A percentile compares a stretch with the other conserved stretches of the same genome.
Conservation (phyloP, 495 filamentous ascomycete species). For the Lindgomyces ingoldianus region DNA sequence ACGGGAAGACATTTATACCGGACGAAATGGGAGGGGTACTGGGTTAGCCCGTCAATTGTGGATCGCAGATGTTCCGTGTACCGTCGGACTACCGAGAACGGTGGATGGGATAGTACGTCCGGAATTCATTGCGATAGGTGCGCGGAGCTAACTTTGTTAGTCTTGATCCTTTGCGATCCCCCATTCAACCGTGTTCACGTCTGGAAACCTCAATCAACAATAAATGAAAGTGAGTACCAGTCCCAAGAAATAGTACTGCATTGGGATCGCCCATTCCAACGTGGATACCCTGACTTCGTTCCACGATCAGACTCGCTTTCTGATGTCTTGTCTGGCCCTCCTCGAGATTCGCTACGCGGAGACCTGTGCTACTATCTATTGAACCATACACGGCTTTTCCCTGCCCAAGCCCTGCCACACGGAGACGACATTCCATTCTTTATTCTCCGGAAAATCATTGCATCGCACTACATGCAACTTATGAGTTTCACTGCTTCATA, state of each 20-base stretch:
- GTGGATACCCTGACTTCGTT: conserved; percentile 1
- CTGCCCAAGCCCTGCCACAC: neutral
- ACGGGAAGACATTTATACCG: neutral
- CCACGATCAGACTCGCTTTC: neutral
- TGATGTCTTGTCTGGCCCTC: neutral
- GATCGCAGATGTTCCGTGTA: neutral
- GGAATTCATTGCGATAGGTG: neutral
- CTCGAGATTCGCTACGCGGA: conserved; percentile 1
- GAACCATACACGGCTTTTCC: neutral
- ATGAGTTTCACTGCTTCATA: neutral
- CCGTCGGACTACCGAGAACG: neutral
- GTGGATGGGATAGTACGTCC: conserved; percentile 2
- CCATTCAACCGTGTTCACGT: neutral
- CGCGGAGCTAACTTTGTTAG: neutral
- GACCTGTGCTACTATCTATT: neutral
- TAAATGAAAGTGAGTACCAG: neutral
- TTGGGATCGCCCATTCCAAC: neutral
- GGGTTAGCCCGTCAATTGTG: neutral
- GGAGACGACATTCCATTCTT: neutral
- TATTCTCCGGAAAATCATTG: conserved; percentile 1
- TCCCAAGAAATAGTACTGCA: neutral
- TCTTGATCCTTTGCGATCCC: conserved; percentile 1
- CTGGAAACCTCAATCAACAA: neutral
- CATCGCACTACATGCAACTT: conserved; percentile 8
- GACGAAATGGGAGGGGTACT: neutral